phyloP scores from a whole-genome alignment of 495 filamentous ascomycete species.

The Daldinia vernicosa region DNA sequence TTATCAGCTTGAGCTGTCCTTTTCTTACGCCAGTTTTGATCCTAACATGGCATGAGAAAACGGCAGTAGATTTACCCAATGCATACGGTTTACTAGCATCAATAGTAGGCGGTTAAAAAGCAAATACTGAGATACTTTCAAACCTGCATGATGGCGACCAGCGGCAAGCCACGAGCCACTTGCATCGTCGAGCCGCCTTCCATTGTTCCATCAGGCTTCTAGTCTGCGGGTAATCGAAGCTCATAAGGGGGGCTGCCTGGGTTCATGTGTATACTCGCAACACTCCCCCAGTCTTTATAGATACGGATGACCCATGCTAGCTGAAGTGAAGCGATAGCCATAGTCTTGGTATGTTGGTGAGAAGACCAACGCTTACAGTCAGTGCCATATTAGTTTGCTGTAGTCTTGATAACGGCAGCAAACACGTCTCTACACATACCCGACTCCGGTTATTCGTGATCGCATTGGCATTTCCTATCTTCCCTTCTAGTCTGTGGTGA shows the following conservation, averaged over 20 bases:
- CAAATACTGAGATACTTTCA: conserved; percentile 24
- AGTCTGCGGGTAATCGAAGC: conserved; percentile 37
- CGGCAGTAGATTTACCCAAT: neutral
- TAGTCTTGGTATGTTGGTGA: neutral
- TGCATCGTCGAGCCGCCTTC: conserved; percentile 33
- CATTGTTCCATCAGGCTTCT: conserved; percentile 38
- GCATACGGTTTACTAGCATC: conserved; percentile 3
- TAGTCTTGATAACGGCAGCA: neutral
- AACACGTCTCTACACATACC: neutral
- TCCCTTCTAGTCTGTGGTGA: neutral
- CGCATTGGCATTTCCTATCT: neutral
- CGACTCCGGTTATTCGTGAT: neutral
- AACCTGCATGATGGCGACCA: conserved; percentile 35
- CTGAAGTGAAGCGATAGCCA: neutral
- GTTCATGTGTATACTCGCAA: conserved; percentile 27
- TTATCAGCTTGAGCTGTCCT: neutral
- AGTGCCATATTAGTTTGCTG: neutral
- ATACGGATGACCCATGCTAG: neutral
- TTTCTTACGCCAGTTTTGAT: neutral
- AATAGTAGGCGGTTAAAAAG: conserved; percentile 3
- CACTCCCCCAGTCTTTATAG: neutral
- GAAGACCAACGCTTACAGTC: neutral
- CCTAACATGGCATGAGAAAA: neutral
- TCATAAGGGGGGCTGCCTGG: conserved; percentile 6
- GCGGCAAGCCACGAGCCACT: conserved; percentile 40